A percentile compares a stretch with the other conserved stretches of the same genome.
Evolutionary conservation across 345 rosid species (phyloP).

Genomic region (Corchorus olitorius): DNA sequence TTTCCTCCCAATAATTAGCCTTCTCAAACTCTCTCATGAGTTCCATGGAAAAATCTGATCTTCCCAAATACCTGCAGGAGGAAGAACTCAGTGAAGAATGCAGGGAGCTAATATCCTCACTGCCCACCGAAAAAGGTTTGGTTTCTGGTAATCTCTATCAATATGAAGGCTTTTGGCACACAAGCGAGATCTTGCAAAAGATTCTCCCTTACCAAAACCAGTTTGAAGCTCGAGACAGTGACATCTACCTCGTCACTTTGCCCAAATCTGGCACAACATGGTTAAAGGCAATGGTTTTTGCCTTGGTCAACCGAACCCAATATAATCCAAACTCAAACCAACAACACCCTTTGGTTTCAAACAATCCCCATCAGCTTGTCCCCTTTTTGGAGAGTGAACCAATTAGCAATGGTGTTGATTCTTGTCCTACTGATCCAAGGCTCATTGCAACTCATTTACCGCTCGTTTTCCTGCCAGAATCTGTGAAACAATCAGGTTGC

Average conservation of each 20-base stretch:
- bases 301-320: constrained; percentile 36
- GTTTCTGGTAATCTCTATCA: constrained; percentile 34
- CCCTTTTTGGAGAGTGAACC: constrained; percentile 63
- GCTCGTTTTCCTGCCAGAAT: no score
- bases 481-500: no score
- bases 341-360: constrained; percentile 53
- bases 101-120: constrained; percentile 37
- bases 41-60: no score
- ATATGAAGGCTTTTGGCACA: constrained; percentile 58
- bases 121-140: constrained; percentile 47
- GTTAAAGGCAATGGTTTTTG: constrained; percentile 55
- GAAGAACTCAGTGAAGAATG: constrained; percentile 36
- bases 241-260: constrained; percentile 48
- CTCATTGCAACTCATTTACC: no score
- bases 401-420: no score
- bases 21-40: no score
- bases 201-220: no score
- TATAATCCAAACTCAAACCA: constrained; percentile 20
- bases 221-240: constrained; percentile 40
- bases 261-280: constrained; percentile 76
- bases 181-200: constrained; percentile 36
- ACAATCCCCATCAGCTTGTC: constrained; percentile 57
- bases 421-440: no score
- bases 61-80: constrained; percentile 41
- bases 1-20: no score